A percentile compares a stretch with the other conserved stretches of the same genome.
Evolutionary conservation across 805 yeast species (phyloP).

Genomic region (Pichia rugopelliculosa): DNA sequence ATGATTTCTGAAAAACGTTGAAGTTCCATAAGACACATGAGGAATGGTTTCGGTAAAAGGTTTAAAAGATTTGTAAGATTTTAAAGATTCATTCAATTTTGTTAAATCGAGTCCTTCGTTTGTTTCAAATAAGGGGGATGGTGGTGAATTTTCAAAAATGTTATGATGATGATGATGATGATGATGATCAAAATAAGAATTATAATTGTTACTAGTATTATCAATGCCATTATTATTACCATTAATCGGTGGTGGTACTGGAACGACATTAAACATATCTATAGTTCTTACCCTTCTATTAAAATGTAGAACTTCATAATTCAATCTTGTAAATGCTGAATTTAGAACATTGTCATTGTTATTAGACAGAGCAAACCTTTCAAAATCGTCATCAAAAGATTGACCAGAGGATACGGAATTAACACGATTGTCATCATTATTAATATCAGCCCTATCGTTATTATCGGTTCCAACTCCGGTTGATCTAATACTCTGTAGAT

Average conservation of each 20-base stretch:
- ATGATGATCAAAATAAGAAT: too few relatives aligned
- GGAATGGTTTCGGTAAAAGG: not conserved
- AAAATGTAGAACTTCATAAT: not conserved
- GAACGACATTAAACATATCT: not conserved
- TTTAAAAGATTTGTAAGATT: too few relatives aligned
- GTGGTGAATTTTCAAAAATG: too few relatives aligned
- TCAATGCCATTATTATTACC: not conserved
- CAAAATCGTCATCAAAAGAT: not conserved
- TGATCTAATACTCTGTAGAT: not conserved
- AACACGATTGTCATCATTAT: not conserved
- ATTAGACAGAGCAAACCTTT: not conserved
- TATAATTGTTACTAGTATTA: not conserved
- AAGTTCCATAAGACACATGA: conserved; percentile 9
- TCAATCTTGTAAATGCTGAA: not conserved
- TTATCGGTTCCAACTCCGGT: not conserved
- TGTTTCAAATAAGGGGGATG: not conserved
- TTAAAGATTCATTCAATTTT: not conserved
- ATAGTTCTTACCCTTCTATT: not conserved
- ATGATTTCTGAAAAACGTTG: conserved; percentile 21
- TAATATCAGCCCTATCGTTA: too few relatives aligned
- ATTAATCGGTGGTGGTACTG: not conserved
- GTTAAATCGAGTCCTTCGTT: not conserved
- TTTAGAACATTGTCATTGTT: not conserved
- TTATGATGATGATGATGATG: too few relatives aligned
- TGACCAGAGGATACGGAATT: not conserved